Percentiles rank a stretch among this genome's conserved stretches.
Evolutionary conservation across 768 basidiomycete species (phyloP).

Genomic region (Psilocybe cyanescens): DNA sequence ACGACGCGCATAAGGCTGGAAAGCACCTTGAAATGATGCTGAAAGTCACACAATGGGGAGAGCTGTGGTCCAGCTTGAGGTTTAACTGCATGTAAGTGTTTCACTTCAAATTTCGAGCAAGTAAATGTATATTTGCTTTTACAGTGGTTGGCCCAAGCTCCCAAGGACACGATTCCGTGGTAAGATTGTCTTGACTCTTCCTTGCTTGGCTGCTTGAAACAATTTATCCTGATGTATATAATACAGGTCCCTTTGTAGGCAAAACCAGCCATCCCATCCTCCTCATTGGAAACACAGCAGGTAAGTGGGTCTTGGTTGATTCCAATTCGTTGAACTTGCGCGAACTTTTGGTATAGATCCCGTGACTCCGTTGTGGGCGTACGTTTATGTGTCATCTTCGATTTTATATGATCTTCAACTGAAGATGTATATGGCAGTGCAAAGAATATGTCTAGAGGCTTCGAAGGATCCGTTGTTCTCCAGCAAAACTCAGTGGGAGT

Average conservation of each 20-base stretch:
- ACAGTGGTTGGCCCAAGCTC: slow-evolving; percentile 4
- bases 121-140: neutral
- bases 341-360: slow-evolving; percentile 24
- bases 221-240: too few relatives aligned
- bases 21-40: slow-evolving; percentile 29
- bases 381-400: slow-evolving; percentile 6
- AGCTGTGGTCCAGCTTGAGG: slow-evolving; percentile 32
- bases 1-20: slow-evolving; percentile 27
- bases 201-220: neutral
- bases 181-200: neutral
- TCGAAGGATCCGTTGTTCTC: slow-evolving; percentile 41
- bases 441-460: slow-evolving; percentile 39
- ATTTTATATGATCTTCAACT: neutral
- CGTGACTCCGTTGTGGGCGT: slow-evolving; percentile 33
- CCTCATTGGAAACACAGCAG: slow-evolving; percentile 44
- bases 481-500: slow-evolving; percentile 47
- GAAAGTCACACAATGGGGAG: slow-evolving; percentile 32
- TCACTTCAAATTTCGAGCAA: neutral
- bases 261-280: slow-evolving; percentile 45
- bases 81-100: slow-evolving; percentile 34
- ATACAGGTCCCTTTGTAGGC: slow-evolving; percentile 34
- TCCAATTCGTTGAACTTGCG: neutral
- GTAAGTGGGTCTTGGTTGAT: slow-evolving; percentile 17
- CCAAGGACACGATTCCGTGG: slow-evolving; percentile 13
- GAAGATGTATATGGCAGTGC: slow-evolving; percentile 30